Evolutionary conservation across 352 stramenopile species (phyloP).

Genomic region (Globisporangium polare): DNA sequence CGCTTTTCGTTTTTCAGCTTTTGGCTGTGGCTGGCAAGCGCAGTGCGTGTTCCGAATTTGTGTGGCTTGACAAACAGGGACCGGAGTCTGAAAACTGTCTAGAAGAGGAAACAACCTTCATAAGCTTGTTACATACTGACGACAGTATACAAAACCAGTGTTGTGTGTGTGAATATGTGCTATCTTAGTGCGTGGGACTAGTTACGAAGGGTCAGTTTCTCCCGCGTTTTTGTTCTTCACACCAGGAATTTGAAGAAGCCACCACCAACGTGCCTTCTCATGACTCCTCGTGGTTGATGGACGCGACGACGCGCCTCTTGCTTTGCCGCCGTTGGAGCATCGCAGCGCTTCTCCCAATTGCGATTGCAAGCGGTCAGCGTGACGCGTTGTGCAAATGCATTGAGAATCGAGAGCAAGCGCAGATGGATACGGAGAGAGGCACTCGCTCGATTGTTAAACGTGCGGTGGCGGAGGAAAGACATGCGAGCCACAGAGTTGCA

Average conservation of each 20-base stretch:
- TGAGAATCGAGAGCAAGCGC: not conserved
- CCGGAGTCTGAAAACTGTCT: not conserved
- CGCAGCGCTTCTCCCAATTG: not conserved
- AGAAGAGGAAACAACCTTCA: too few species aligned
- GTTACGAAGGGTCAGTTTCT: conserved; percentile 1
- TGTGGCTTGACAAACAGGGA: not conserved
- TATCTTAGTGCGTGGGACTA: too few species aligned
- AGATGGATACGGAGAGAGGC: not conserved
- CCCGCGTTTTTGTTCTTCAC: conserved; percentile 7
- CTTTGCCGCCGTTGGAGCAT: not conserved
- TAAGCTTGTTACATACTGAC: too few species aligned
- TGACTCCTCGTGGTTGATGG: not conserved
- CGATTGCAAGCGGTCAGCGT: not conserved
- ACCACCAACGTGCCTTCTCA: not conserved
- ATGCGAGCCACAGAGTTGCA: not conserved
- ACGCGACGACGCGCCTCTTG: not conserved
- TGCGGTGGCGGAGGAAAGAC: not conserved
- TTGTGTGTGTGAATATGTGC: too few species aligned
- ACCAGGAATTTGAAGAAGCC: not conserved
- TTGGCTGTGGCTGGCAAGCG: not conserved
- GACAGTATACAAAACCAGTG: too few species aligned
- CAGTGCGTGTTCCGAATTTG: not conserved
- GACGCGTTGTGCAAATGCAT: not conserved
- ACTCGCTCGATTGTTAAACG: not conserved
- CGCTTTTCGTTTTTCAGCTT: not conserved